Percentiles rank a stretch among this genome's conserved stretches.
These are phyloP conservation scores for Rhodotorula diobovata DNA, from an alignment of 768 basidiomycete genomes.

Conservation along the genomic window DNA sequence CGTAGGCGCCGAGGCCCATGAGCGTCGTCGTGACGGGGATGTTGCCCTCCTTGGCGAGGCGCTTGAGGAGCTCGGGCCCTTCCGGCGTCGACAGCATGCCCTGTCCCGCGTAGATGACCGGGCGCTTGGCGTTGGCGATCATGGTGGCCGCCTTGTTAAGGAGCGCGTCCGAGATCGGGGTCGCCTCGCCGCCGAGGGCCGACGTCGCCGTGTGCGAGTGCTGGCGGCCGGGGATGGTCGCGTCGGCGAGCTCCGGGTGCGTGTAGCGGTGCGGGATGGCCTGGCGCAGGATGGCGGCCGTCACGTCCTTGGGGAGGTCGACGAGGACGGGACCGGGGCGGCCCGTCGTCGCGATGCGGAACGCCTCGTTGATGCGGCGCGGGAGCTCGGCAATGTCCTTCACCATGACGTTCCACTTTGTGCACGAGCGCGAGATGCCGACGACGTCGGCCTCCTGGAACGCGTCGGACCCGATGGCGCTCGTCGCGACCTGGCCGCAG, in stretches of 20 bases:
- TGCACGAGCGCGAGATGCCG: constrained; percentile 93
- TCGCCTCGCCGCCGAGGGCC: constrained; percentile 25
- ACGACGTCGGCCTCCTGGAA: constrained; percentile 98
- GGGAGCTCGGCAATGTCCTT: constrained; percentile 94
- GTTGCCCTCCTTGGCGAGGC: constrained; percentile 76
- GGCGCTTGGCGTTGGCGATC: constrained; percentile 86
- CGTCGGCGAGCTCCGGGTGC: constrained; percentile 65
- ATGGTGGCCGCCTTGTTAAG: constrained; percentile 65
- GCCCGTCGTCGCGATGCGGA: constrained; percentile 96
- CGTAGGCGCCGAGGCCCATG: constrained; percentile 91
- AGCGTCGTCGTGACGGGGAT: constrained; percentile 97
- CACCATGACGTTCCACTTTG: constrained; percentile 99
- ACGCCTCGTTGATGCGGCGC: constrained; percentile 93
- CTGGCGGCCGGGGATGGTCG: constrained; percentile 47
- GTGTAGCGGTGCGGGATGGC: constrained; percentile 76
- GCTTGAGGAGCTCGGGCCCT: constrained; percentile 74
- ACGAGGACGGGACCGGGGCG: constrained; percentile 96
- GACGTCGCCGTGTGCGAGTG: constrained; percentile 45
- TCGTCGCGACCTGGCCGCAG: constrained; percentile 95
- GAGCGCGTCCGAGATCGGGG: constrained; percentile 29
- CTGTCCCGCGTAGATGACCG: constrained; percentile 87
- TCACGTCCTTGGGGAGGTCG: constrained; percentile 98
- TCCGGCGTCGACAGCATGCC: constrained; percentile 76
- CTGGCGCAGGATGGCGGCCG: constrained; percentile 79
- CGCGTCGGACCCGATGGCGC: constrained; percentile 96